Evolutionary conservation across 345 rosid species (phyloP), one percentile per base, ranked within the genome.

Genomic region (Streptanthus diversifolius): DNA sequence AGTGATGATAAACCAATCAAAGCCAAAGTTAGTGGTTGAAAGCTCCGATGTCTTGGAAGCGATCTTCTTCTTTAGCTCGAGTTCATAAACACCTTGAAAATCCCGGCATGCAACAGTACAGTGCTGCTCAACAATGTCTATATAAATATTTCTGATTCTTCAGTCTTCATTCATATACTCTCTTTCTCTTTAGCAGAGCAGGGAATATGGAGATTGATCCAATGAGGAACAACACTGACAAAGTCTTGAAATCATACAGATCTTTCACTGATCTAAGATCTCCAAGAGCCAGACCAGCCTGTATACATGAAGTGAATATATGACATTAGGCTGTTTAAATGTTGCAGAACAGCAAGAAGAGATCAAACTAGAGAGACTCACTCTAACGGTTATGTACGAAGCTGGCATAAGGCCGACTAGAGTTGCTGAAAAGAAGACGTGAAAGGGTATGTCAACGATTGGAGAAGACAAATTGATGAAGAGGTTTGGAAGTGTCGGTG

Each of bases 381-480:
- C 99, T 80, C 91, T 83, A 79, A 91, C 95, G 32, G 97, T 95
- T 71, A 91, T 91, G 71, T 88, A 91, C 1, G 99, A 83, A 68
- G 97, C 96, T 55, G 97, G 99, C 70, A 91, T 85, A 73, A 95
- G 83, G 29, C 99, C 97, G n/a, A 95, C 76, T 74, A 90, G 76
- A 73, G 97, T 95, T 12, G 99, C 97, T 54, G 71, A 76, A 72
- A 95, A 91, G 96, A 95, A 95, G 66, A 91, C 70, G 67, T 90
- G 95, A 76, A 95, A 91, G 3, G 99, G 99, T 78, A 95, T 83
- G 82, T 89, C 97, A 36, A 95, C 95, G 22, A 95, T 95, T 8
- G 99, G 97, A 63, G 99, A 95, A 5, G 99, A 95, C 87, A 95
- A 82, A 85, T 91, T 95, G 82, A 95, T 95, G 65, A 95, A 95